phyloP scores from a whole-genome alignment of 1,139 yeast species.

The Saccharomycopsis hybrid region DNA sequence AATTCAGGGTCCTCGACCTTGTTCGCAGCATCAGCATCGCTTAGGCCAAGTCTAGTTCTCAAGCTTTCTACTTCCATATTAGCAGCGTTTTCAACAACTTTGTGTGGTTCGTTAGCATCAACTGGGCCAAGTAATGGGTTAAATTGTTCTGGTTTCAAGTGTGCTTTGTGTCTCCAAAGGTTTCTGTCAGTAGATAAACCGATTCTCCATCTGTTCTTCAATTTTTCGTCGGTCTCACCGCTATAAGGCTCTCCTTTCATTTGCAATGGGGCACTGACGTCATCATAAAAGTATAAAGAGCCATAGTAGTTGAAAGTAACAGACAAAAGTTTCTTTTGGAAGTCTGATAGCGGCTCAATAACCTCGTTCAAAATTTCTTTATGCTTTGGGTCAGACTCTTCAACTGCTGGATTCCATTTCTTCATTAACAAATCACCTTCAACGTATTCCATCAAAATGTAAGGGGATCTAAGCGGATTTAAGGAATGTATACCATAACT shows the following conservation, averaged over 20 bases:
- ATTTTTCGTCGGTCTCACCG: slow-evolving; percentile 49
- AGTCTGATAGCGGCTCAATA: slow-evolving; percentile 54
- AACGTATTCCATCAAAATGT: slow-evolving; percentile 70
- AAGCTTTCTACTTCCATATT: slow-evolving; percentile 60
- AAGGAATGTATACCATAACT: slow-evolving; percentile 60
- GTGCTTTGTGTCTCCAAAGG: slow-evolving; percentile 62
- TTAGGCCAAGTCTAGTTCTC: slow-evolving; percentile 45
- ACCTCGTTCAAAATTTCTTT: slow-evolving; percentile 46
- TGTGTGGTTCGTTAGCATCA: slow-evolving; percentile 49
- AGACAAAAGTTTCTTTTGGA: slow-evolving; percentile 46
- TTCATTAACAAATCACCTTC: slow-evolving; percentile 81
- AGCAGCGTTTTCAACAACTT: slow-evolving; percentile 59
- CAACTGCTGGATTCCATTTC: slow-evolving; percentile 77
- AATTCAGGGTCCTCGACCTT: slow-evolving; percentile 37
- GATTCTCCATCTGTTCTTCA: slow-evolving; percentile 73
- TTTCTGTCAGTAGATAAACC: slow-evolving; percentile 85
- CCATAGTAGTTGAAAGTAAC: slow-evolving; percentile 68
- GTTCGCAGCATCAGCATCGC: slow-evolving; percentile 47
- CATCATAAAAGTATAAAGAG: slow-evolving; percentile 68
- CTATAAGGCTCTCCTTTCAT: slow-evolving; percentile 48
- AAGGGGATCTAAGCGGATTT: slow-evolving; percentile 66
- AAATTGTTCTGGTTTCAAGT: slow-evolving; percentile 39
- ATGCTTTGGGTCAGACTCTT: slow-evolving; percentile 40
- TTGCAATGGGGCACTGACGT: slow-evolving; percentile 39
- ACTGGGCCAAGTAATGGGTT: slow-evolving; percentile 69